phyloP scores from a whole-genome alignment of 257 asterid genomes.

The Petunia secreta region DNA sequence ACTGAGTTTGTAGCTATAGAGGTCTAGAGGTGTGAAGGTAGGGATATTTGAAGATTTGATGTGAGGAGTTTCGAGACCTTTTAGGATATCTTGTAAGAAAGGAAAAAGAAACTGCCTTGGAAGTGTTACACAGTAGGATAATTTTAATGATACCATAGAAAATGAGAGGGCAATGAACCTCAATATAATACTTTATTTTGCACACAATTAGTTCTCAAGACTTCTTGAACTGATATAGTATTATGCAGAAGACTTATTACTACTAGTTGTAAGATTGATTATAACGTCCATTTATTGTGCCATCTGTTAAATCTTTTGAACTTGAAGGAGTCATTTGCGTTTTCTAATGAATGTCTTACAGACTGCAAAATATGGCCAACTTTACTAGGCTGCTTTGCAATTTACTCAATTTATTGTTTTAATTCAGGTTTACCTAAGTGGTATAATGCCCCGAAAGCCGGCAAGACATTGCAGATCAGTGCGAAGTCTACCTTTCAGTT shows the following conservation, averaged over 20 bases:
- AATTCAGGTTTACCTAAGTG: constrained; percentile 18
- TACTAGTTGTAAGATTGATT: background rate
- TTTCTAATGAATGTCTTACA: background rate
- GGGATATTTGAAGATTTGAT: background rate
- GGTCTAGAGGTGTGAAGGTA: background rate
- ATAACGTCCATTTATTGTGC: constrained; percentile 7
- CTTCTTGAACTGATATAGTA: constrained; percentile 6
- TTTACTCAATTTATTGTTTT: background rate
- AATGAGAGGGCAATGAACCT: background rate
- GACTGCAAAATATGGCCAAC: background rate
- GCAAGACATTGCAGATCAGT: constrained; percentile 33
- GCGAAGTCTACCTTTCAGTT: constrained; percentile 50
- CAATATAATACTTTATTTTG: background rate
- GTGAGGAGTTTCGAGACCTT: background rate
- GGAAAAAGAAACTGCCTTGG: background rate
- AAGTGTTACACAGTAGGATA: background rate
- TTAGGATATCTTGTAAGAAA: background rate
- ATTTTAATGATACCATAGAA: background rate
- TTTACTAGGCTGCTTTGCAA: background rate
- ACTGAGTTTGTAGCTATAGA: background rate
- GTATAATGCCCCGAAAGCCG: constrained; percentile 63
- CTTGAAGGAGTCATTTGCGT: background rate
- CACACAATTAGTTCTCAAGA: background rate
- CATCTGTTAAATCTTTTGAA: background rate
- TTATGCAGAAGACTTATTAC: background rate